A percentile compares a stretch with the other conserved stretches of the same genome.
Conservation (phyloP, 1,284 basidiomycete genomes). For the Psilocybe mexicana region DNA sequence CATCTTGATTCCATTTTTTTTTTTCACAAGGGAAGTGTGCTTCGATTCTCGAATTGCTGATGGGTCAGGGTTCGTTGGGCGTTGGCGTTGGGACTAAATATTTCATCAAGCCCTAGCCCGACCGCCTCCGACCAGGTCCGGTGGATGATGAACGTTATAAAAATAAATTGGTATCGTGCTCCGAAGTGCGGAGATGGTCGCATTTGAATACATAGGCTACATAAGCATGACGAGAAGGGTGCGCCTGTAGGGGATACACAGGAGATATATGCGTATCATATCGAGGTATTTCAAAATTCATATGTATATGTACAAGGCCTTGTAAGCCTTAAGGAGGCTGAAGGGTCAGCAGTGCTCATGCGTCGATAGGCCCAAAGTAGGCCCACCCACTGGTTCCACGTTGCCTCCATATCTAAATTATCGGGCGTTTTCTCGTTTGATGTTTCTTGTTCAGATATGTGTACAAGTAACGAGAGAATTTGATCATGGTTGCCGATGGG, state of each 20-base stretch:
- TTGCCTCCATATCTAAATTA: constrained; percentile 19
- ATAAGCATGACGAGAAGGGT: background rate
- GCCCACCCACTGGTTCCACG: constrained; percentile 12
- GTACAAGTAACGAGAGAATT: constrained; percentile 3
- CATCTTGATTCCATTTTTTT: background rate
- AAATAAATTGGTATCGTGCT: constrained; percentile 3
- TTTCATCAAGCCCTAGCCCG: background rate
- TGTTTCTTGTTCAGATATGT: background rate
- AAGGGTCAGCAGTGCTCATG: no score
- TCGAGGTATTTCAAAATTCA: background rate
- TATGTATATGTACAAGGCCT: background rate
- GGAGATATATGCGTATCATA: background rate
- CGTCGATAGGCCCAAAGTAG: no score
- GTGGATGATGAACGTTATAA: constrained; percentile 1
- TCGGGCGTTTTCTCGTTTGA: constrained; percentile 11
- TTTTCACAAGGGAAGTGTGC: background rate
- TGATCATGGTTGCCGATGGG: constrained; percentile 22
- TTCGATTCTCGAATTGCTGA: background rate
- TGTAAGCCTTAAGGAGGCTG: no score
- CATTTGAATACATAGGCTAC: background rate
- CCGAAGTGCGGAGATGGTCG: constrained; percentile 5
- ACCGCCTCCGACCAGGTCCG: constrained; percentile 9
- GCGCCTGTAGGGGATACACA: background rate
- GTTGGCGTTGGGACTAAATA: background rate
- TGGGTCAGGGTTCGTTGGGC: background rate